Conservation (phyloP, 2,329 filamentous ascomycete genomes). For the Blumeria hordei region DNA sequence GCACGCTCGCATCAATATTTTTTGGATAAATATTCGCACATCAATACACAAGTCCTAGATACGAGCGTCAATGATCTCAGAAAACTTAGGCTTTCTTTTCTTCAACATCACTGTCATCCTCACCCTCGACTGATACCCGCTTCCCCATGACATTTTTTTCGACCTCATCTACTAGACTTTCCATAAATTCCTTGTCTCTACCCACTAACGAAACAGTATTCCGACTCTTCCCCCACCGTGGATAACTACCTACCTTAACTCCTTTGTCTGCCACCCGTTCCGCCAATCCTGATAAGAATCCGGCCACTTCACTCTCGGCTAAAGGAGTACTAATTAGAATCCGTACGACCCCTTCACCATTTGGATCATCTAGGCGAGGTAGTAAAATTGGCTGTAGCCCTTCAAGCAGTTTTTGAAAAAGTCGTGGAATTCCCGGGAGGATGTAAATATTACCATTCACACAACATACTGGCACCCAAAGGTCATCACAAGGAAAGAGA, state of each 20-base stretch:
- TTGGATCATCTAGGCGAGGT: constrained; percentile 50
- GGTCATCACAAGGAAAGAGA: constrained; percentile 51
- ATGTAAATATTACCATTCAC: constrained; percentile 91
- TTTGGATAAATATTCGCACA: too few relatives aligned
- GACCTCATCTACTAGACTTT: constrained; percentile 56
- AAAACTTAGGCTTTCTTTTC: not conserved
- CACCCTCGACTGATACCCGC: constrained; percentile 45
- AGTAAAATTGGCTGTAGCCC: constrained; percentile 47
- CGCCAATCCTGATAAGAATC: constrained; percentile 60
- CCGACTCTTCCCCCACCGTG: constrained; percentile 62
- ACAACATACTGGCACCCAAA: constrained; percentile 77
- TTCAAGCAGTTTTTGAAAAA: constrained; percentile 59
- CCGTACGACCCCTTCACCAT: constrained; percentile 56
- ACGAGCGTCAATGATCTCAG: not conserved
- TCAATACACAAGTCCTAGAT: not conserved
- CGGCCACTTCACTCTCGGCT: constrained; percentile 64
- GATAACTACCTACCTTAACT: constrained; percentile 89
- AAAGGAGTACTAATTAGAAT: constrained; percentile 72
- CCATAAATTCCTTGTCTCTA: constrained; percentile 48
- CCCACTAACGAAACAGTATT: constrained; percentile 83
- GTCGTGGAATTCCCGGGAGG: constrained; percentile 62
- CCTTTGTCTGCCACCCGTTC: constrained; percentile 46
- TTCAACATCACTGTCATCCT: constrained; percentile 27
- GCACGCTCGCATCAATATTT: too few relatives aligned
- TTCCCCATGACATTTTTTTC: constrained; percentile 50